Percentiles rank a stretch among this genome's conserved stretches.
phyloP scores from a whole-genome alignment of 441 rosid genomes.

The Eruca vesicaria region DNA sequence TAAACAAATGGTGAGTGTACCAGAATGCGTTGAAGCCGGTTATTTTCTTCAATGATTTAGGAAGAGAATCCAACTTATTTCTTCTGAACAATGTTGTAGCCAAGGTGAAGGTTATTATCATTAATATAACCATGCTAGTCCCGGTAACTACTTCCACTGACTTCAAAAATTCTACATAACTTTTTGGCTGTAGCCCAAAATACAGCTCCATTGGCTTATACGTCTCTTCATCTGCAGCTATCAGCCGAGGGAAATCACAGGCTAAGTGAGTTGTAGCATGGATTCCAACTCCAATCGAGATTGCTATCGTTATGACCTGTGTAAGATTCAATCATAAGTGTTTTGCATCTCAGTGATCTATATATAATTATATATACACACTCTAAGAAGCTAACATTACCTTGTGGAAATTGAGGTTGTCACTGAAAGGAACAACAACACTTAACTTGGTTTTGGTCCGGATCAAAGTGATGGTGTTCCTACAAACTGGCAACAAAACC shows the following conservation, averaged over 20 bases:
- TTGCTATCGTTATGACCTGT: constrained; percentile 54
- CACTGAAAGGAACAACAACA: constrained; percentile 53
- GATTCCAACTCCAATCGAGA: constrained; percentile 48
- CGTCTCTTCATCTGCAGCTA: constrained; percentile 41
- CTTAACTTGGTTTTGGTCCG: constrained; percentile 52
- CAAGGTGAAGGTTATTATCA: constrained; percentile 58
- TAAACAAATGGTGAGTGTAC: constrained; percentile 46
- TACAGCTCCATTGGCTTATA: constrained; percentile 46
- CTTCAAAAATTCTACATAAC: constrained; percentile 47
- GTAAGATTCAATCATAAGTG: not conserved
- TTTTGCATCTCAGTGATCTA: not conserved
- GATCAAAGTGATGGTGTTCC: constrained; percentile 64
- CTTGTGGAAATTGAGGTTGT: constrained; percentile 65
- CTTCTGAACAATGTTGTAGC: constrained; percentile 62
- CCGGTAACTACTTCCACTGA: constrained; percentile 57
- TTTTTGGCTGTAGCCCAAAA: constrained; percentile 44
- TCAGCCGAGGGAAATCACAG: constrained; percentile 60
- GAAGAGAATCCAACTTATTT: constrained; percentile 42
- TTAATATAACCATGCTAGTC: constrained; percentile 47
- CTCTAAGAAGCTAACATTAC: constrained; percentile 16
- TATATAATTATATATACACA: no score
- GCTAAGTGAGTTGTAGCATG: constrained; percentile 48
- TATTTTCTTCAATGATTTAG: constrained; percentile 47
- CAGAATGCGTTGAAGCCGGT: constrained; percentile 69
- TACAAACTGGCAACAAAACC: constrained; percentile 58